Evolutionary conservation across 2,329 filamentous ascomycete genomes (phyloP).

Genomic region (Penicillium concentricum): DNA sequence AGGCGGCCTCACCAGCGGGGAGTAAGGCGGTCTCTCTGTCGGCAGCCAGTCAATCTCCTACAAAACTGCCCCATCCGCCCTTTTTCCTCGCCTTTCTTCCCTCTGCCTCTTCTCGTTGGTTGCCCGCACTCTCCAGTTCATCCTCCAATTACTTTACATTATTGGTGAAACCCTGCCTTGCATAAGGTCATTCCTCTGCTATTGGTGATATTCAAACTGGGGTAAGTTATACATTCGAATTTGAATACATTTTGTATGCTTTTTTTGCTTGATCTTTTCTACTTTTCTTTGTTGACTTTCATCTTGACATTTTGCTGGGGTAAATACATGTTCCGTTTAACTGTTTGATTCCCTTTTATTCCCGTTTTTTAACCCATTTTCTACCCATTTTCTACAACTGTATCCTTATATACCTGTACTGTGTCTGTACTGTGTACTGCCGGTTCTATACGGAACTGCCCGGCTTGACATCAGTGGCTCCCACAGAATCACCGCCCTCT

Average conservation of each 20-base stretch:
- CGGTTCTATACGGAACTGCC: constrained; percentile 9
- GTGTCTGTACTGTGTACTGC: neutral
- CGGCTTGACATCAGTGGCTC: constrained; percentile 16
- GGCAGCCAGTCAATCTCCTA: constrained; percentile 32
- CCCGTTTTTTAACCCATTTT: neutral
- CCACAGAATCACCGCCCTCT: constrained; percentile 16
- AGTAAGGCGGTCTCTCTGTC: constrained; percentile 2
- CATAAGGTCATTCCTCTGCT: neutral
- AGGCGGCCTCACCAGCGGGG: constrained; percentile 7
- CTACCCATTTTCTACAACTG: neutral
- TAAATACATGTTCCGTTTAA: neutral
- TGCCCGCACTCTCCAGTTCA: constrained; percentile 33
- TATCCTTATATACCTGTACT: neutral
- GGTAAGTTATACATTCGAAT: constrained; percentile 2
- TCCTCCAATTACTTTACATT: constrained; percentile 25
- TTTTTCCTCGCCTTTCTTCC: constrained; percentile 36
- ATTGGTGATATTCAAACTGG: neutral
- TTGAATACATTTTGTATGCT: neutral
- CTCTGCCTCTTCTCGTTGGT: constrained; percentile 45
- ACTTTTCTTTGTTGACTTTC: neutral
- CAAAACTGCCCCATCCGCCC: constrained; percentile 44
- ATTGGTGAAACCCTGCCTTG: constrained; percentile 10
- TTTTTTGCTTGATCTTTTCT: neutral
- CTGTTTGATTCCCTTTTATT: neutral
- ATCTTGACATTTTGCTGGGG: neutral